Evolutionary conservation across 129 eudicot genomes (phyloP), one percentile per base, ranked within the genome.

Genomic region (Centrapalus pauciflorus): DNA sequence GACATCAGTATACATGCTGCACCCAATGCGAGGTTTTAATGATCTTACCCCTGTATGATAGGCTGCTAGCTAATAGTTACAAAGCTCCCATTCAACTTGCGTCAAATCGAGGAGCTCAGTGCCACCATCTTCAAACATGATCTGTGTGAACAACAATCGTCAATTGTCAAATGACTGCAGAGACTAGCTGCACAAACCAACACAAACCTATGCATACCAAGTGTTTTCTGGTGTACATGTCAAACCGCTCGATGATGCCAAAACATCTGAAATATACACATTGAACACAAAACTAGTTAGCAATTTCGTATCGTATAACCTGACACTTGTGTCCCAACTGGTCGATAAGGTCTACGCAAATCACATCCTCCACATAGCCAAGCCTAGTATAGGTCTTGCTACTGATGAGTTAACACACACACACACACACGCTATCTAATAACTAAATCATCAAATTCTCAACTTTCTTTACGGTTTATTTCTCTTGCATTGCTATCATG

Each of bases 81-180:
- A 88, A 71, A 83, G 67, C 77, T 87, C 87, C 96, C 96, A 91
- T 6, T 85, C 90, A 67, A 85, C 90, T 81, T 87, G 83, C 19
- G 87, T 65, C 88, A 91, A 72, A 89, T 91, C 95, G 63, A 91
- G 81, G 43, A 76, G 82, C 79, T 87, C 90, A 32, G 33, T 56
- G 51, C 2, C 17, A 63, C 98, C 98, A 72, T 81, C 86, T 72
- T 91, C 96, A 58, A 79, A 92, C 96, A 92, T 83, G 73, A 92
- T 76, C 98, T 92, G 83, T 26, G 32, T 4, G 24, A 68, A 67
- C 49, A 60, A 72, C 60, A 55, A 4, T 12, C 16, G 63, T 70
- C 37, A 67, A 60, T 64, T 50, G 20, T 50, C 21, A 68, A 67
- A 69, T 17, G n/a, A 41, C 41, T n/a, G n/a, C 61, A 48, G 4